Base-by-base conservation (phyloP, 75 land plant species). In the Cryptomeria japonica region DNA sequence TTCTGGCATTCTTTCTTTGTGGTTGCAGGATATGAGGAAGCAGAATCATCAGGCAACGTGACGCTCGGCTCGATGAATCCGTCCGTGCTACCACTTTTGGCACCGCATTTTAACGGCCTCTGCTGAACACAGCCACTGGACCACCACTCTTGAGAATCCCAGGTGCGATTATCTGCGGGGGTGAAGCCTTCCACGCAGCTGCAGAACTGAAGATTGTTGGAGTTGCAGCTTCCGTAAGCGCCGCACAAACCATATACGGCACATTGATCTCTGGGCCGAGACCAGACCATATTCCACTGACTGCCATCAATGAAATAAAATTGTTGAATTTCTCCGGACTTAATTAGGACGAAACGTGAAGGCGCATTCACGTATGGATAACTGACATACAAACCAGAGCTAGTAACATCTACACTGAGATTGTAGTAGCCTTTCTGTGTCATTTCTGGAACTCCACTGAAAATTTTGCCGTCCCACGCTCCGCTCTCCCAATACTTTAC, bases 71-170 rank as follows among this genome's bases (percentile, higher is more conserved):
- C 25, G 18, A 68, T 44, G 87, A 94, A 94, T 83, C 34, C 39
- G 82, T 94, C 93, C 10, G 25, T 84, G 38, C 77, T 75, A 0
- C 77, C 37, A 34, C 34, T 75, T 12, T 34, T 11, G 16, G 15
- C 37, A 34, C 12, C 37, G 76, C 96, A 94, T 2, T 89, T 73
- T 80, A 95, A 72, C 18, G 31, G 34, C 1, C 88, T 86, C 36
- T 83, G 85, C 14, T 93, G 87, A 28, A 49, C 47, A 78, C 96
- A 94, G 1, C 77, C 77, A 7, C 94, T 94, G 15, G 41, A 75
- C 15, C 90, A 92, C 72, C 87, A 87, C 39, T 92, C 91, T 11
- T 28, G 22, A 80, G 80, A 89, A 39, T 68, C 58, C 95, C 95
- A 94, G 49, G 88, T 87, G 0, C 32, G 86, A 18, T n/a, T 2